Conservation (phyloP, 2,329 filamentous ascomycete species). For the Trichoderma sp. region DNA sequence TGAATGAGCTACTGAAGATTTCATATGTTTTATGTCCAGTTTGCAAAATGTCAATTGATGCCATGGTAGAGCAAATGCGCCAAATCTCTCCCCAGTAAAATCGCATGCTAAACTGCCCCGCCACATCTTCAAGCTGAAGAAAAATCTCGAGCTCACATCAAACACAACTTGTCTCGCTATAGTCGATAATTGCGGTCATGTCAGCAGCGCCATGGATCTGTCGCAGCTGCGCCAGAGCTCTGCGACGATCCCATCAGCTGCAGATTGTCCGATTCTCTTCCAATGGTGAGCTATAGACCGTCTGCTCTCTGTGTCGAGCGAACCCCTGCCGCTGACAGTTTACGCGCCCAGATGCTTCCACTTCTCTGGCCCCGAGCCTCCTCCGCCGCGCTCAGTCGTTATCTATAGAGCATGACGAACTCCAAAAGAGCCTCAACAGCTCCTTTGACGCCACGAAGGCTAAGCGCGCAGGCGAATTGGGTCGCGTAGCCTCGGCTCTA, state of each 20-base stretch:
- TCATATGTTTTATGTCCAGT: background rate
- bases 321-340: background rate
- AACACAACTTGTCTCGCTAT: background rate
- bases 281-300: slow-evolving; percentile 29
- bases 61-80: background rate
- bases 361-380: slow-evolving; percentile 50
- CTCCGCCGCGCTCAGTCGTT: slow-evolving; percentile 58
- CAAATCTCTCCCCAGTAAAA: background rate
- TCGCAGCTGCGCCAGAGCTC: slow-evolving; percentile 34
- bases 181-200: slow-evolving; percentile 27
- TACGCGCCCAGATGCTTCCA: slow-evolving; percentile 19
- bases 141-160: slow-evolving; percentile 7
- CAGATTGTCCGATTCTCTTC: slow-evolving; percentile 33
- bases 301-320: background rate
- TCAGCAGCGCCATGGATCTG: slow-evolving; percentile 37
- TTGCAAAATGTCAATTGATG: background rate
- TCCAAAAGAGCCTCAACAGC: slow-evolving; percentile 49
- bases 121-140: background rate
- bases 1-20: background rate
- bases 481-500: slow-evolving; percentile 54
- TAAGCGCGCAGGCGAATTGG: slow-evolving; percentile 60
- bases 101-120: background rate
- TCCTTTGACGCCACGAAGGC: slow-evolving; percentile 57
- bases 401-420: slow-evolving; percentile 53
- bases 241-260: slow-evolving; percentile 26